These are phyloP conservation scores for Nemania diffusa DNA, from an alignment of 2,329 filamentous ascomycete genomes.

Conservation along the genomic window DNA sequence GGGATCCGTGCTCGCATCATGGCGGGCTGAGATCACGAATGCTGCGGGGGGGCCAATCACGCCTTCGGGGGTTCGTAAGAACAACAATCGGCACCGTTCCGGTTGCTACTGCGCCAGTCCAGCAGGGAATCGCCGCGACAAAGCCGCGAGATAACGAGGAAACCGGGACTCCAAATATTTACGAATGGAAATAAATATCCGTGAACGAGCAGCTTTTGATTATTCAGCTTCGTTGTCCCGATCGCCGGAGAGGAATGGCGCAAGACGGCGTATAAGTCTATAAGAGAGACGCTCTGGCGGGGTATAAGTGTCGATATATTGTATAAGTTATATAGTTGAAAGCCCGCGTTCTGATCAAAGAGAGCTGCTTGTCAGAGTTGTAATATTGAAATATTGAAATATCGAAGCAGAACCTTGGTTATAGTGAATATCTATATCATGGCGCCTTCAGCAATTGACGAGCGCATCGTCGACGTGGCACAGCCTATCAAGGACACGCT, in stretches of 20 bases:
- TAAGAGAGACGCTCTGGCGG: slow-evolving; percentile 18
- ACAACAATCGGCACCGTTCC: slow-evolving; percentile 7
- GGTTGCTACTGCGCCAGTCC: not conserved
- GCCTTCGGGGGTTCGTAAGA: not conserved
- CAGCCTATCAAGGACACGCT: slow-evolving; percentile 72
- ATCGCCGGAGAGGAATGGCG: slow-evolving; percentile 15
- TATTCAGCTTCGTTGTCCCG: slow-evolving; percentile 26
- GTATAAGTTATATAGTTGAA: not conserved
- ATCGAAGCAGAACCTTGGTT: not conserved
- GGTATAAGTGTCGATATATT: not conserved
- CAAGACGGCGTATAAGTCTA: slow-evolving; percentile 22
- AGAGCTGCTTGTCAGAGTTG: too few species aligned
- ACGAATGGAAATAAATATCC: not conserved
- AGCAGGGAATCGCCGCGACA: slow-evolving; percentile 11
- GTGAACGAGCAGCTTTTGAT: slow-evolving; percentile 8
- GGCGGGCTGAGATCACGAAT: slow-evolving; percentile 33
- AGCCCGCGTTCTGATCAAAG: not conserved
- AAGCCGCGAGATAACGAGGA: slow-evolving; percentile 21
- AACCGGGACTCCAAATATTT: not conserved
- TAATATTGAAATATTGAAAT: not conserved
- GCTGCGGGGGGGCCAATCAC: slow-evolving; percentile 35
- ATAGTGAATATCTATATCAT: slow-evolving; percentile 44
- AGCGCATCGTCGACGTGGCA: slow-evolving; percentile 71
- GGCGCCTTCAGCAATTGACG: slow-evolving; percentile 68
- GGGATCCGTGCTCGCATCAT: slow-evolving; percentile 33